Conservation (phyloP, 768 basidiomycete genomes). For the Mycena latifolia region DNA sequence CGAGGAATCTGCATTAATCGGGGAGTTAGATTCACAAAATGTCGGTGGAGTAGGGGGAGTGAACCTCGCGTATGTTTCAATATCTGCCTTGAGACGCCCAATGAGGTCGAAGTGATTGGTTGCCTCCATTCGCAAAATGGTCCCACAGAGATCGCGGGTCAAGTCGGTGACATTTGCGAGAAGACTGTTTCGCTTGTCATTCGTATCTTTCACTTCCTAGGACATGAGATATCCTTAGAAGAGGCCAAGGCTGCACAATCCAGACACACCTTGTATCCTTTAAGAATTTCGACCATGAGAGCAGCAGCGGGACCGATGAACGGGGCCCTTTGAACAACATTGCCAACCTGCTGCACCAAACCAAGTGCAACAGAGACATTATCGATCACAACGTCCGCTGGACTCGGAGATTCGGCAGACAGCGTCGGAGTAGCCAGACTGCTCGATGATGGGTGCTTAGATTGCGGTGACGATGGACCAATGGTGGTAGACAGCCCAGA, state of each 20-base stretch:
- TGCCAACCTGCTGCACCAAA: neutral
- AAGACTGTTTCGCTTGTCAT: conserved; percentile 11
- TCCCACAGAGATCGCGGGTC: conserved; percentile 2
- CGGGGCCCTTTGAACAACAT: neutral
- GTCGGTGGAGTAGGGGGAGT: conserved; percentile 5
- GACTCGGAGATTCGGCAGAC: too few relatives aligned
- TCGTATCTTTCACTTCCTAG: conserved; percentile 8
- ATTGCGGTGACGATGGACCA: too few relatives aligned
- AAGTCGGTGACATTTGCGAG: neutral
- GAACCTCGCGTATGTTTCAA: too few relatives aligned
- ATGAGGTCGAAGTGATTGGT: conserved; percentile 2
- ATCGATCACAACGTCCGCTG: too few relatives aligned
- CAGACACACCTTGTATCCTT: neutral
- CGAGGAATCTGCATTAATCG: neutral
- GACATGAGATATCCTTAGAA: neutral
- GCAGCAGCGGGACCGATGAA: conserved; percentile 2
- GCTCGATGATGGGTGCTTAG: too few relatives aligned
- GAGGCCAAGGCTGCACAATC: too few relatives aligned
- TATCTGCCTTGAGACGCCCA: too few relatives aligned
- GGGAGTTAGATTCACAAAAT: neutral
- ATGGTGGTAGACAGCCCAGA: too few relatives aligned
- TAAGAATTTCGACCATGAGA: neutral
- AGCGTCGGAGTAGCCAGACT: too few relatives aligned
- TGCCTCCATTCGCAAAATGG: conserved; percentile 10
- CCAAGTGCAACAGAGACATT: neutral